Evolutionary conservation across 257 asterid species (phyloP), one percentile per base, ranked within the genome.

Genomic region (Solanum dulcamara): DNA sequence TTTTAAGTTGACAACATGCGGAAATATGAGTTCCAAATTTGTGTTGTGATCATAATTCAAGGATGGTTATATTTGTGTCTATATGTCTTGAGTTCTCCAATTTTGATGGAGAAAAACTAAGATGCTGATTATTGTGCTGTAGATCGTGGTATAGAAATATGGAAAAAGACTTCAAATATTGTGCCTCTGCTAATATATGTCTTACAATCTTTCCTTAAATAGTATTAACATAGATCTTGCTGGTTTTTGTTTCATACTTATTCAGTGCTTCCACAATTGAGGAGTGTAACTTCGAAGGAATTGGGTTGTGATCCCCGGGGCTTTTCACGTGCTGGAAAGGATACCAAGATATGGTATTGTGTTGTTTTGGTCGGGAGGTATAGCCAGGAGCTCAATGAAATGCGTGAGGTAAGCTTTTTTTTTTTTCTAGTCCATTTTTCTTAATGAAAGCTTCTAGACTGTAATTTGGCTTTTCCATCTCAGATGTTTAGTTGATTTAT

Each of bases 241-340:
- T 79, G 62, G 66, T 79, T 22, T 46, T 48, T 48, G 17, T 79
- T 93, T 79, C 20, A 18, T 30, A 48, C 64, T 46, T 79, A 35
- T 89, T 75, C 93, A 97, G 99, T 95, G 91, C 97, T 97, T 89
- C 98, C 98, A 68, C 99, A 95, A 89, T 89, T 97, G 91, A 94
- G 99, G 93, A 95, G 91, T 83, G 53, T 91, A 83, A 94, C 99
- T 71, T 84, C 99, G 18, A 83, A 74, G 89, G 99, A 94, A 85
- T 89, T 97, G 90, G 99, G 99, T 53, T 97, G 99, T 82, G 94
- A 93, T 89, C 94, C 94, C 22, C 88, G 92, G 60, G 98, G 98
- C 85, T 90, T 87, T 90, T 97, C 99, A 81, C 98, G 98, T 86
- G 96, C 97, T 4, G 97, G 98, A 70, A 88, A 85, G 86, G 98